Conservation (phyloP, 805 yeast species). For the Lachancea quebecensis region DNA sequence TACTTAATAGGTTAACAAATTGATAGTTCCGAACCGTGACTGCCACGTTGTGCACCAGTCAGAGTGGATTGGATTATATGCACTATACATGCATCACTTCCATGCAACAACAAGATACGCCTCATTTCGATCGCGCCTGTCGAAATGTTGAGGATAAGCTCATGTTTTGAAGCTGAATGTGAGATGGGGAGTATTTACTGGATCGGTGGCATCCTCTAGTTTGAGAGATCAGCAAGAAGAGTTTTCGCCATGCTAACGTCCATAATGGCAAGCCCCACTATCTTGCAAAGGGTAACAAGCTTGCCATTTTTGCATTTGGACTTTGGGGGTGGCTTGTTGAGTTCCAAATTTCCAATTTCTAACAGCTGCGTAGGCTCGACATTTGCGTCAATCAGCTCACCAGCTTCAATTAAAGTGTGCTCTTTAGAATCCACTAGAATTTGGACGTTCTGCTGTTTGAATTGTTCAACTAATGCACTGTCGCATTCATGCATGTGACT, state of each 20-base stretch:
- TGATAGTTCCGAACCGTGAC: not conserved
- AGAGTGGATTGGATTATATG: no score
- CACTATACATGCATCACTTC: no score
- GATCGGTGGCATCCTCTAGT: not conserved
- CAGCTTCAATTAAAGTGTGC: constrained; percentile 55
- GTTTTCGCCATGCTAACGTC: constrained; percentile 48
- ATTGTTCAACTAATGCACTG: constrained; percentile 32
- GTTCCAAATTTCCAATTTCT: constrained; percentile 40
- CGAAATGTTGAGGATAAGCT: no score
- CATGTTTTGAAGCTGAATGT: not conserved
- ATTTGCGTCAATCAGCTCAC: constrained; percentile 48
- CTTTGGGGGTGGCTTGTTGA: not conserved
- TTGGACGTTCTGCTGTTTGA: constrained; percentile 33
- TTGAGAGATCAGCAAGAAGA: constrained; percentile 16
- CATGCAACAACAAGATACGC: no score
- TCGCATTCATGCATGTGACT: constrained; percentile 64
- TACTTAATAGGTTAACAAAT: not conserved
- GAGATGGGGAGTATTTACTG: not conserved
- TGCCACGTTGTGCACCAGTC: no score
- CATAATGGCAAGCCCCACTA: constrained; percentile 62
- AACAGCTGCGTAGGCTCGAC: constrained; percentile 36
- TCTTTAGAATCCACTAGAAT: constrained; percentile 55
- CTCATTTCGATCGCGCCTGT: no score
- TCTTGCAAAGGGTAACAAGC: constrained; percentile 41
- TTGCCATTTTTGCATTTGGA: constrained; percentile 2